Evolutionary conservation across 2,329 filamentous ascomycete genomes (phyloP), one percentile per base, ranked within the genome.

Genomic region (Fusarium fujikuroi): DNA sequence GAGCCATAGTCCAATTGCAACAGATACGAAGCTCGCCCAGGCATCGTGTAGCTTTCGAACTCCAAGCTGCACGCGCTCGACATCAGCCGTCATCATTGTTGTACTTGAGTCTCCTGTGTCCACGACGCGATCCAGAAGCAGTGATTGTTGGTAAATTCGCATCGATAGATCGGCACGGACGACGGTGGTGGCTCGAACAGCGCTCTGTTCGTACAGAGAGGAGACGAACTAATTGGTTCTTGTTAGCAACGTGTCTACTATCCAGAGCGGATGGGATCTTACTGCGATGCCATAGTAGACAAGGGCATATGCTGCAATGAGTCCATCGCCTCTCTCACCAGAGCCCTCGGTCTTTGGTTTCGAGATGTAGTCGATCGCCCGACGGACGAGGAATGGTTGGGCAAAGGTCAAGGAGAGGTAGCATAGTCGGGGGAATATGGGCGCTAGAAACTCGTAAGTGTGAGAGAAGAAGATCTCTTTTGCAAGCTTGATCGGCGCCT

Each of bases 161-260:
- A 52, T 30, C 1, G 47, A 52, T 3, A 60, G 14, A 15, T 60
- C 36, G 9, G 46, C 58, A 6, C 58, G 58, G 12, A 60, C 58
- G 14, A 52, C 44, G 3, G 58, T 60, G 7, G 47, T 60, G 7
- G 58, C 58, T 10, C 58, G 14, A 8, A 52, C 58, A 9, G 58
- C 47, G 5, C 32, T 34, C 7, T 60, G 58, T 2, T 52, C 44
- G 9, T 60, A 60, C 3, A 60, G n/a, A 2, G 58, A 50, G 1
- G 43, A 52, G 0, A 60, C 44, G 2, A 39, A 40, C n/a, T 28
- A 52, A 1, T 21, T 9, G 1, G 21, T 0, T 2, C 0, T 37
- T 2, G 4, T 53, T 18, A 53, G 23, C 1, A 12, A 7, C 12
- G 11, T 5, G 2, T 6, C 0, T 5, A 2, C 4, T 5, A 0